phyloP scores from a whole-genome alignment of 139 green algal genomes.

The Volvox reticuliferus region DNA sequence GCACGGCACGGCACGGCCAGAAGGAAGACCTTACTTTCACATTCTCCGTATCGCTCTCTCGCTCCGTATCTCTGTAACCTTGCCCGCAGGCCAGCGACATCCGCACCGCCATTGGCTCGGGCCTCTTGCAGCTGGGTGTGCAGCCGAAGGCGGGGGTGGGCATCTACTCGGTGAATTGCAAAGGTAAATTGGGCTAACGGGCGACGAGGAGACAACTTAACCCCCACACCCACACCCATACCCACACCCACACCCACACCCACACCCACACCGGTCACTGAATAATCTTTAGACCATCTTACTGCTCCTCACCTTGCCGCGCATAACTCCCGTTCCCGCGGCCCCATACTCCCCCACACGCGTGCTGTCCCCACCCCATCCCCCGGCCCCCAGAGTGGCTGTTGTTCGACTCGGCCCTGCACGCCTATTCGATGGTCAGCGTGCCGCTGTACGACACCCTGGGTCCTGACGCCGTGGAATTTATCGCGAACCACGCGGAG shows the following conservation, averaged over 20 bases:
- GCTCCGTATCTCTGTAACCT: background rate
- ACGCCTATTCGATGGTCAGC: slow-evolving; percentile 89
- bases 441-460: slow-evolving; percentile 99
- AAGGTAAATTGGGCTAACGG: slow-evolving; percentile 51
- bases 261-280: too few relatives aligned
- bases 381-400: slow-evolving; percentile 85
- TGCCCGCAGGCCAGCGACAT: slow-evolving; percentile 69
- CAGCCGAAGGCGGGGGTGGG: slow-evolving; percentile 79
- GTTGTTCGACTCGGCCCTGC: slow-evolving; percentile 86
- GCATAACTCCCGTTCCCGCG: too few relatives aligned
- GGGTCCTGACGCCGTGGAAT: slow-evolving; percentile 93
- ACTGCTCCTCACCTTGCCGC: background rate
- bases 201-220: background rate
- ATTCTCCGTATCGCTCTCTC: too few relatives aligned
- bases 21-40: too few relatives aligned
- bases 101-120: slow-evolving; percentile 90
- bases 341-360: background rate
- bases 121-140: slow-evolving; percentile 89
- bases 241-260: too few relatives aligned
- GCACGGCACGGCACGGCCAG: too few relatives aligned
- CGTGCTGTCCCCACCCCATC: too few relatives aligned
- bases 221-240: too few relatives aligned
- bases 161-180: slow-evolving; percentile 92
- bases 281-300: background rate
- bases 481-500: slow-evolving; percentile 96